Conservation (phyloP, 2,329 filamentous ascomycete genomes). For the Fusarium sp. region DNA sequence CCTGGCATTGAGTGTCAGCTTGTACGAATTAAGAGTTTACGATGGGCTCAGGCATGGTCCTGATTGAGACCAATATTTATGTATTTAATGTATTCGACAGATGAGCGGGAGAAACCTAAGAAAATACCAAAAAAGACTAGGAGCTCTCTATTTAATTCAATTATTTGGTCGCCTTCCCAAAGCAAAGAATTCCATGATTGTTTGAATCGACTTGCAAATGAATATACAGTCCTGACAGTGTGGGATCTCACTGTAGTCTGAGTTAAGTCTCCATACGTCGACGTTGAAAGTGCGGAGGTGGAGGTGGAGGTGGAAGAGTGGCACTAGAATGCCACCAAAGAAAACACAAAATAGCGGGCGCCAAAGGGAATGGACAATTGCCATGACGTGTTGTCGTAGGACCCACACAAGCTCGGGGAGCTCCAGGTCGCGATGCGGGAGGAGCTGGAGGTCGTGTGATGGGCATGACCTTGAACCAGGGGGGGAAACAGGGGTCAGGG, state of each 20-base stretch:
- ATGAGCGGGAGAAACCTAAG: slow-evolving; percentile 47
- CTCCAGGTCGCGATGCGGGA: slow-evolving; percentile 46
- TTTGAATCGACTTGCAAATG: background rate
- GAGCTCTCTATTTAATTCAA: slow-evolving; percentile 49
- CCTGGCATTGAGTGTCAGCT: slow-evolving; percentile 49
- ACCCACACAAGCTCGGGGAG: slow-evolving; percentile 50
- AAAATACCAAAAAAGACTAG: slow-evolving; percentile 49
- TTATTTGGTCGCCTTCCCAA: slow-evolving; percentile 37
- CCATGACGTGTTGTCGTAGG: slow-evolving; percentile 42
- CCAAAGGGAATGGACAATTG: slow-evolving; percentile 14
- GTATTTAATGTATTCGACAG: slow-evolving; percentile 46
- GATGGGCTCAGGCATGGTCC: slow-evolving; percentile 42
- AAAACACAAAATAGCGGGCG: slow-evolving; percentile 18
- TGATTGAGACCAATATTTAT: slow-evolving; percentile 46
- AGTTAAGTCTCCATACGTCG: slow-evolving; percentile 11
- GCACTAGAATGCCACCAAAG: slow-evolving; percentile 30
- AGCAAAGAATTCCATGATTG: background rate
- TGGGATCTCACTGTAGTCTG: background rate
- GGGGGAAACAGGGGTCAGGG: slow-evolving; percentile 27
- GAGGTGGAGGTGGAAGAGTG: slow-evolving; percentile 41
- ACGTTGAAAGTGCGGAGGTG: slow-evolving; percentile 46
- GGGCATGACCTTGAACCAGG: slow-evolving; percentile 25
- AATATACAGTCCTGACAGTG: background rate
- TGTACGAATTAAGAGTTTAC: slow-evolving; percentile 47
- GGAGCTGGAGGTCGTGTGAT: slow-evolving; percentile 40